These are phyloP conservation scores for Talaromyces atroroseus DNA, from an alignment of 2,329 filamentous ascomycete species.

Conservation along the genomic window DNA sequence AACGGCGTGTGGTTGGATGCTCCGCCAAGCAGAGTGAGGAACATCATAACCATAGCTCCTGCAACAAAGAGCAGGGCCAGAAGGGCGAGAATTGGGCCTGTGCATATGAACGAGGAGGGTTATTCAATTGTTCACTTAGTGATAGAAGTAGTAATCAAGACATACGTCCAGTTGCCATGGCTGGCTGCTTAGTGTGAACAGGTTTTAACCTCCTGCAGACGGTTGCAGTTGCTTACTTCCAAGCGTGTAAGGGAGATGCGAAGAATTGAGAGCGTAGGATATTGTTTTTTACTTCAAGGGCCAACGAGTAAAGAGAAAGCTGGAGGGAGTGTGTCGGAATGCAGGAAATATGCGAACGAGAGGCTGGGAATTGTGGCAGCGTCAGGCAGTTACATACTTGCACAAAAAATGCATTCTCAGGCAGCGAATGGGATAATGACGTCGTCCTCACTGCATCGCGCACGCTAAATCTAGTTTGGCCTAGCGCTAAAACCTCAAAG, in stretches of 20 bases:
- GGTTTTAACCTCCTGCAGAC: neutral
- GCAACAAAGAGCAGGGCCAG: constrained; percentile 58
- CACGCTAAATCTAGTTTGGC: neutral
- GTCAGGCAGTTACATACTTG: neutral
- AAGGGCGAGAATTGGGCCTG: constrained; percentile 53
- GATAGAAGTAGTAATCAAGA: neutral
- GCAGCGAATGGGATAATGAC: constrained; percentile 2
- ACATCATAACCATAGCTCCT: constrained; percentile 57
- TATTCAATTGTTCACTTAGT: neutral
- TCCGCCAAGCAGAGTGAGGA: constrained; percentile 62
- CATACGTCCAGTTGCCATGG: constrained; percentile 13
- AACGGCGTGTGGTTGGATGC: constrained; percentile 53
- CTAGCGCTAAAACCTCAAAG: neutral
- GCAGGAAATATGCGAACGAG: neutral
- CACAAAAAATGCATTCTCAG: neutral
- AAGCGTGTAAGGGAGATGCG: too few relatives aligned
- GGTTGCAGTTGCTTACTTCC: neutral
- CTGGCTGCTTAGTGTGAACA: neutral
- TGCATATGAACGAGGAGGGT: neutral
- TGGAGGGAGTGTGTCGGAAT: neutral
- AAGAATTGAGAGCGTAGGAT: neutral
- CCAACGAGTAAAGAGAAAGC: too few relatives aligned
- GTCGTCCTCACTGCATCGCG: neutral
- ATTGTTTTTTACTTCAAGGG: too few relatives aligned
- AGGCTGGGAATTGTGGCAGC: constrained; percentile 1